Percentiles rank a stretch among this genome's conserved stretches.
These are phyloP conservation scores for Pythium plurisporium DNA, from an alignment of 352 stramenopile species.

Conservation along the genomic window DNA sequence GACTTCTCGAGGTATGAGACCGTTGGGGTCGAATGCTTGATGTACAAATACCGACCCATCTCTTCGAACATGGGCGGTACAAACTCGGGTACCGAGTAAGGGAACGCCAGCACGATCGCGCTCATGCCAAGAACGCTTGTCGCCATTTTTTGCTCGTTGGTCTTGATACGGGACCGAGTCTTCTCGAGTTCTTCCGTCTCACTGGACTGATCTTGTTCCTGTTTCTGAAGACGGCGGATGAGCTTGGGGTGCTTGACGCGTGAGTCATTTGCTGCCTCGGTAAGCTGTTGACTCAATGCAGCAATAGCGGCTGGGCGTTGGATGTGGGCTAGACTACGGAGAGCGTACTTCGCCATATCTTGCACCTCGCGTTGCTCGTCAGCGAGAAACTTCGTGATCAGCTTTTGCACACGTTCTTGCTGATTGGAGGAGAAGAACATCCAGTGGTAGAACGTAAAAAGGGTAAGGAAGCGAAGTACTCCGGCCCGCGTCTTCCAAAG, in stretches of 20 bases:
- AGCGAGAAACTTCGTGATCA: conserved; percentile 51
- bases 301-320: conserved; percentile 33
- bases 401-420: conserved; percentile 42
- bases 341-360: conserved; percentile 71
- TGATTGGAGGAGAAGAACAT: conserved; percentile 35
- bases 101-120: conserved; percentile 68
- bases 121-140: conserved; percentile 65
- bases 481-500: conserved; percentile 69
- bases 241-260: conserved; percentile 59
- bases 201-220: conserved; percentile 34
- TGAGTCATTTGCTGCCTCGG: conserved; percentile 30
- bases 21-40: conserved; percentile 49
- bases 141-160: conserved; percentile 49
- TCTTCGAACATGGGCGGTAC: conserved; percentile 73
- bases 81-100: conserved; percentile 63
- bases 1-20: conserved; percentile 68
- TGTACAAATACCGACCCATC: conserved; percentile 61
- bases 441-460: conserved; percentile 77
- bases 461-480: conserved; percentile 67
- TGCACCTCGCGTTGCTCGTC: conserved; percentile 78
- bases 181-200: conserved; percentile 27
- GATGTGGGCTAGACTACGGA: conserved; percentile 63
- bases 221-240: conserved; percentile 41
- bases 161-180: conserved; percentile 33
- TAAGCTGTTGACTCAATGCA: conserved; percentile 34